phyloP scores from a whole-genome alignment of 768 basidiomycete species.

The Serpula lacrymans region DNA sequence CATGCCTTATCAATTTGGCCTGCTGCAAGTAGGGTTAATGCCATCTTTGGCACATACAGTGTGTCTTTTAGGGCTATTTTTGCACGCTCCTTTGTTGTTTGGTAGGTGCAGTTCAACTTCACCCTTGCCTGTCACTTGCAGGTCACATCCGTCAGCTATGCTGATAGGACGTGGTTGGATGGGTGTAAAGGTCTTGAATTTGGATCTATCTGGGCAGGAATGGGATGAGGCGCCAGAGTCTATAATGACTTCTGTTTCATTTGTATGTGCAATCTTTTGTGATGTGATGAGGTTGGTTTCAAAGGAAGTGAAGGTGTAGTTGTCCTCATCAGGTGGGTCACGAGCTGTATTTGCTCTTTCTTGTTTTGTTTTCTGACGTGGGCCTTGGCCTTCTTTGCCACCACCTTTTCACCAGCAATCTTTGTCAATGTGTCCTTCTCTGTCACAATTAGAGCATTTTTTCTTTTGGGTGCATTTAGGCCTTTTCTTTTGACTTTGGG shows the following conservation, averaged over 20 bases:
- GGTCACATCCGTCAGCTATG: background rate
- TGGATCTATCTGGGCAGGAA: background rate
- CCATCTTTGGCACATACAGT: constrained; percentile 1
- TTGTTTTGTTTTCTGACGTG: background rate
- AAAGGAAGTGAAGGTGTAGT: background rate
- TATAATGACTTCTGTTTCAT: background rate
- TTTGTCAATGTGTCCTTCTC: background rate
- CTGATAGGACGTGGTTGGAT: background rate
- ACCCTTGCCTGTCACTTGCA: background rate
- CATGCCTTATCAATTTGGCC: background rate
- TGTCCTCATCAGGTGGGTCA: background rate
- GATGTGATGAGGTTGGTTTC: background rate
- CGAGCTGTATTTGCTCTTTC: background rate
- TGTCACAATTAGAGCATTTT: too few relatives aligned
- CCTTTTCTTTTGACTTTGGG: too few relatives aligned
- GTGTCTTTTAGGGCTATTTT: background rate
- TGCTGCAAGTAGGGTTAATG: background rate
- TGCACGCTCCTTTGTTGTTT: background rate
- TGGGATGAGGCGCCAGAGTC: constrained; percentile 2
- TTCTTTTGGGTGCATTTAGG: too few relatives aligned
- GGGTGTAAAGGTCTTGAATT: background rate
- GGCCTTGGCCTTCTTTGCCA: constrained; percentile 3
- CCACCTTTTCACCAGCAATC: constrained; percentile 3
- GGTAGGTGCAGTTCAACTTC: constrained; percentile 2
- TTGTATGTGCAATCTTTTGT: background rate